Evolutionary conservation across 495 filamentous ascomycete genomes (phyloP), one percentile per base, ranked within the genome.

Genomic region (Penicillium bialowiezense): DNA sequence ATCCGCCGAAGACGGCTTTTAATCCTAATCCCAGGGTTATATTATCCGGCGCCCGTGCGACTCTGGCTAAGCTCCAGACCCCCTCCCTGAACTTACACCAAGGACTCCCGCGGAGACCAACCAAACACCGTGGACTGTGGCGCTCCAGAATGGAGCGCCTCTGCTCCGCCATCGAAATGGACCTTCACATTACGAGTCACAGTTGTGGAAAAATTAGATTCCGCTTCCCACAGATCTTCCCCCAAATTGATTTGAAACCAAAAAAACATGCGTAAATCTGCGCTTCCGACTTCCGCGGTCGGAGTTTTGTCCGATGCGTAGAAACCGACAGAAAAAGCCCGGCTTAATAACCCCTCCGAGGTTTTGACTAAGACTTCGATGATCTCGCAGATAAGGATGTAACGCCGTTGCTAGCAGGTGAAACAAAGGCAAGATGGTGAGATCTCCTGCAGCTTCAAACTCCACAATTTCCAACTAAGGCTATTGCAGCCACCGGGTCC

Each of bases 401-500:
- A 32, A 40, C 28, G 6, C 34, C 35, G 45, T 39, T 46, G 23
- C 13, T 32, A 3, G 24, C 33, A 10, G 33, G 17, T 43, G 31
- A 48, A 39, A 21, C 34, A 29, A 13, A 19, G n/a, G 19, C 24
- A 17, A 40, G 17, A 31, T 47, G 44, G 44, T n/a, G 23, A 29
- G 15, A 39, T 40, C 28, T 39, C 7, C 44, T 23, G 35, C 35
- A 23, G 12, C 20, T 21, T 21, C 18, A 9, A 21, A 48, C 44
- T 18, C 44, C 35, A 40, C 35, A 37, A 29, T 19, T 40, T 40
- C 21, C 24, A 38, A 21, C 18, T 20, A 14, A 40, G 29, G 19
- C 35, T 23, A 40, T 48, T 48, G 28, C 35, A 48, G 45, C 44
- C 43, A 45, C 43, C 41, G 15, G 36, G 36, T 17, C 45, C 34